Conservation (phyloP, 2,329 filamentous ascomycete species). For the Cucurbitaria berberidis region DNA sequence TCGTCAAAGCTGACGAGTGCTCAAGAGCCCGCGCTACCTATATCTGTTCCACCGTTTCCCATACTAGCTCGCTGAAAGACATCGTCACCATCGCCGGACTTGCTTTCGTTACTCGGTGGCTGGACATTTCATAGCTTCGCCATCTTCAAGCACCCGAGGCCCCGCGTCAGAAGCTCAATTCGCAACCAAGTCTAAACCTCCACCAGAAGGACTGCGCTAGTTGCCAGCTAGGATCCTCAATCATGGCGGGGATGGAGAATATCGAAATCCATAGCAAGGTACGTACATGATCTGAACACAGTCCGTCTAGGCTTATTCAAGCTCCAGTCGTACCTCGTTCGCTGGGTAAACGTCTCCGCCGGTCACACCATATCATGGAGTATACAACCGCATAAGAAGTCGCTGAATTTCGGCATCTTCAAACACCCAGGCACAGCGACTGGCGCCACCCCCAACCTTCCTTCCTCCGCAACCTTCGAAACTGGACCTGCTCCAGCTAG, state of each 20-base stretch:
- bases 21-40: not conserved
- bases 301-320: constrained; percentile 22
- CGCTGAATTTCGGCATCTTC: constrained; percentile 97
- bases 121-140: not conserved
- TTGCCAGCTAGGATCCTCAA: not conserved
- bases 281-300: constrained; percentile 38
- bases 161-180: constrained; percentile 7
- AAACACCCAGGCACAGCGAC: constrained; percentile 85
- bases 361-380: constrained; percentile 97
- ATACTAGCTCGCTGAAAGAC: constrained; percentile 25
- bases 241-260: constrained; percentile 94
- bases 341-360: constrained; percentile 91
- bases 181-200: not conserved
- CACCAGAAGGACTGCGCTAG: not conserved
- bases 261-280: constrained; percentile 98
- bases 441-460: constrained; percentile 51
- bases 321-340: constrained; percentile 89
- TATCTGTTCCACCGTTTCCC: constrained; percentile 7
- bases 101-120: constrained; percentile 5
- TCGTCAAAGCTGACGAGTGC: constrained; percentile 10
- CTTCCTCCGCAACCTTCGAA: constrained; percentile 41
- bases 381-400: constrained; percentile 96
- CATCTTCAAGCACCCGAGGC: constrained; percentile 6
- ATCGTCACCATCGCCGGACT: constrained; percentile 1
- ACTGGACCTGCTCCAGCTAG: constrained; percentile 44